Evolutionary conservation across 257 asterid species (phyloP).

Genomic region (Salvia miltiorrhiza): DNA sequence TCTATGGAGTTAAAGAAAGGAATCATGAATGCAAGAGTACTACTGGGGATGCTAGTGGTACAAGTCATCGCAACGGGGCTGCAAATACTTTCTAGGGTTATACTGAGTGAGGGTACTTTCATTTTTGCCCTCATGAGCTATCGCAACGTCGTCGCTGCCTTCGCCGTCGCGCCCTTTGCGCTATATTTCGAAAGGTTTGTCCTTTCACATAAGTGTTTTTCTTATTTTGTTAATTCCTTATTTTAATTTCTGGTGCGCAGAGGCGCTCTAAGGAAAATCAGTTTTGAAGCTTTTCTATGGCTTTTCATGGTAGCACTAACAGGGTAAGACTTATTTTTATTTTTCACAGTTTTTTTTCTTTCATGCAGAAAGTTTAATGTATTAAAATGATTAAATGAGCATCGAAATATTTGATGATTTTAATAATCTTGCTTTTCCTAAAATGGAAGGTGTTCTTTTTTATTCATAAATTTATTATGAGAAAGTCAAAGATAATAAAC

Average conservation of each 20-base stretch:
- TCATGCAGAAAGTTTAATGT: not conserved
- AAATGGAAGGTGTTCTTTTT: too few species aligned
- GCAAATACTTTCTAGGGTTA: constrained; percentile 57
- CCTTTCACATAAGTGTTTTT: too few species aligned
- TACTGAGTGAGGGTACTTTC: constrained; percentile 43
- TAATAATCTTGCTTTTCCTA: not conserved
- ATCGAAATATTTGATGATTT: too few species aligned
- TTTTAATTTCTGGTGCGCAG: constrained; percentile 25
- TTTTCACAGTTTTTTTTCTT: not conserved
- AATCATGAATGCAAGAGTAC: constrained; percentile 27
- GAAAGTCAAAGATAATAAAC: too few species aligned
- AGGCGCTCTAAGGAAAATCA: constrained; percentile 31
- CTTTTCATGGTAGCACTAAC: constrained; percentile 48
- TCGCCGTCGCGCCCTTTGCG: constrained; percentile 49
- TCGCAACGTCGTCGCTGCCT: constrained; percentile 50
- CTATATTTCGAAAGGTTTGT: constrained; percentile 48
- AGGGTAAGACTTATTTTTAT: constrained; percentile 39
- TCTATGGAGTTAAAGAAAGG: constrained; percentile 28
- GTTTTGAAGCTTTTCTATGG: constrained; percentile 35
- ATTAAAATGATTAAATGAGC: not conserved
- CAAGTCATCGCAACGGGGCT: constrained; percentile 51
- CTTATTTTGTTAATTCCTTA: not conserved
- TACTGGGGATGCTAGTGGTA: constrained; percentile 45
- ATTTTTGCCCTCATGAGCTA: constrained; percentile 50
- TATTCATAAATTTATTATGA: too few species aligned